A percentile compares a stretch with the other conserved stretches of the same genome.
Evolutionary conservation across 2,329 filamentous ascomycete species (phyloP).

Genomic region (Neopestalotiopsis clavispora): DNA sequence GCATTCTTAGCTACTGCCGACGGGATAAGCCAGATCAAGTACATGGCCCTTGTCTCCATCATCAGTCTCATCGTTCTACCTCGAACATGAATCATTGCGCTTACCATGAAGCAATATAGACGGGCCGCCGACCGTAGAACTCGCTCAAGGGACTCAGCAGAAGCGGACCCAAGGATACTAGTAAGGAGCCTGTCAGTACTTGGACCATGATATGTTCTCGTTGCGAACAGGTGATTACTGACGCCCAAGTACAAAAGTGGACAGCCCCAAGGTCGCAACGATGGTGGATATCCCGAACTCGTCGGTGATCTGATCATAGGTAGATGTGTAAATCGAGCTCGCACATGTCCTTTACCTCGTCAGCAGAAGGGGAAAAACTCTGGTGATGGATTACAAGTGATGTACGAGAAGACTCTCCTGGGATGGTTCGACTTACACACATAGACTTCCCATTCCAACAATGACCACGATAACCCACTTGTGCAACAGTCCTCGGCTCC

Average conservation of each 20-base stretch:
- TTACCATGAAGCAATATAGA: constrained; percentile 75
- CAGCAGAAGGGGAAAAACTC: constrained; percentile 19
- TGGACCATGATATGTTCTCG: background rate
- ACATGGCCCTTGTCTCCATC: constrained; percentile 52
- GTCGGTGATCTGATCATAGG: background rate
- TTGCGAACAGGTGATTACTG: background rate
- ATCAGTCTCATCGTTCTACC: background rate
- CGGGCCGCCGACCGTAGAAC: constrained; percentile 82
- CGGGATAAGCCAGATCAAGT: constrained; percentile 80
- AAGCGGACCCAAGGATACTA: constrained; percentile 63
- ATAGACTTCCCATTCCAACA: constrained; percentile 73
- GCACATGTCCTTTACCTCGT: constrained; percentile 70
- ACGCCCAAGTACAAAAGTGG: background rate
- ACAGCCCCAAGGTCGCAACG: background rate
- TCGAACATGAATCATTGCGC: background rate
- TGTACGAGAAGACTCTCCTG: background rate
- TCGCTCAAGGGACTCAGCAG: constrained; percentile 69
- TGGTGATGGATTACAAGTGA: background rate
- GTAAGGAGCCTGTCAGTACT: background rate
- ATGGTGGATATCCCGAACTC: background rate
- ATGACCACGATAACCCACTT: constrained; percentile 84
- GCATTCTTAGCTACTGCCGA: constrained; percentile 80
- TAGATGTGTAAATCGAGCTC: constrained; percentile 81
- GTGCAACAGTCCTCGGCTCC: constrained; percentile 66
- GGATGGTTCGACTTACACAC: constrained; percentile 72